Evolutionary conservation across 805 yeast genomes (phyloP).

Genomic region (Zygosaccharomyces pseudorouxii): DNA sequence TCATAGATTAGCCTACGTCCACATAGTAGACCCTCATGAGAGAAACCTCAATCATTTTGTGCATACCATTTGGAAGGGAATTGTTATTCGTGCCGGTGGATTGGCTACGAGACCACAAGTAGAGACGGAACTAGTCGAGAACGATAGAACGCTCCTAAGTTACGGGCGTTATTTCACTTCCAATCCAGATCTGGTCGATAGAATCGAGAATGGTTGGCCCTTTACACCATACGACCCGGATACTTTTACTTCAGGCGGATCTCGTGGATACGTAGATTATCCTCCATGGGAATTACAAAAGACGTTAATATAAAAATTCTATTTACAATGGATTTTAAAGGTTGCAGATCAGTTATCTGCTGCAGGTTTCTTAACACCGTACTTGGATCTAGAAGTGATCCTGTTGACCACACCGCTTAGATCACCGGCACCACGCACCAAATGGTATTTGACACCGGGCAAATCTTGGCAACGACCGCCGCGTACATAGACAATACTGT

Average conservation of each 20-base stretch:
- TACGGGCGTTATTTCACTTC: constrained; percentile 46
- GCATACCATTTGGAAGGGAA: constrained; percentile 44
- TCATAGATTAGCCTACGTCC: constrained; percentile 40
- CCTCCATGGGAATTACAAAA: constrained; percentile 1
- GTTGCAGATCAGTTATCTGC: constrained; percentile 27
- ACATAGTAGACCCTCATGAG: constrained; percentile 42
- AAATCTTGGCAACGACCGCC: constrained; percentile 99
- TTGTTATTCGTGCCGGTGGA: constrained; percentile 40
- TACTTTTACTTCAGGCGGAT: constrained; percentile 39
- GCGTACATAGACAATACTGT: constrained; percentile 89
- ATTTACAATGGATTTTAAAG: constrained; percentile 1
- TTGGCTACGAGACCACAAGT: constrained; percentile 27
- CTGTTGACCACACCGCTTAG: constrained; percentile 93
- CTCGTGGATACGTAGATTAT: constrained; percentile 4
- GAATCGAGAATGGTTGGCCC: constrained; percentile 38
- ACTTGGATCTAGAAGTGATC: constrained; percentile 82
- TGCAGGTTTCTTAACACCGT: constrained; percentile 85
- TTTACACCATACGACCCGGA: constrained; percentile 42
- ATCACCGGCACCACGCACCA: constrained; percentile 90
- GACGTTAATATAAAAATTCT: background rate
- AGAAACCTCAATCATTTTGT: constrained; percentile 38
- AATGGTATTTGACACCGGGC: constrained; percentile 95
- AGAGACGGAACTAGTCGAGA: constrained; percentile 31
- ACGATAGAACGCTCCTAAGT: constrained; percentile 42
- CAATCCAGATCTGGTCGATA: constrained; percentile 48